Evolutionary conservation across 2,329 filamentous ascomycete species (phyloP).

Genomic region (Pseudogymnoascus sp.): DNA sequence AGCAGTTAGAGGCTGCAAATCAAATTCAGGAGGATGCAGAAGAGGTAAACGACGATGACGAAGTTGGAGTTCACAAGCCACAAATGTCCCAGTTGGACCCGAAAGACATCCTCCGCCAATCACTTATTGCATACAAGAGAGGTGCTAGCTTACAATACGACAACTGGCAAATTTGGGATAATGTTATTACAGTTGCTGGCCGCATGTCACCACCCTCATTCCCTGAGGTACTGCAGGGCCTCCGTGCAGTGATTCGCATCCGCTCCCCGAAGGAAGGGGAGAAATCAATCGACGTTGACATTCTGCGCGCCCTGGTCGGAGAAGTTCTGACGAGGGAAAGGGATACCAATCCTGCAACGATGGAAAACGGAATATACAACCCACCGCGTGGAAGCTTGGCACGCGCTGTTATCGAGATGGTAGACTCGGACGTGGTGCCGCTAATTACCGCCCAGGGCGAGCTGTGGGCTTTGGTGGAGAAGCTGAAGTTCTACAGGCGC

Average conservation of each 20-base stretch:
- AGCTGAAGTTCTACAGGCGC: slow-evolving; percentile 65
- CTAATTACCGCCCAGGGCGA: slow-evolving; percentile 74
- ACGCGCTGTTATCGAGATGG: slow-evolving; percentile 59
- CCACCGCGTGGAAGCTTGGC: slow-evolving; percentile 53
- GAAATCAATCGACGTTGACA: slow-evolving; percentile 65
- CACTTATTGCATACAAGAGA: slow-evolving; percentile 78
- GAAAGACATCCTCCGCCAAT: slow-evolving; percentile 56
- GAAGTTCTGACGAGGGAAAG: slow-evolving; percentile 53
- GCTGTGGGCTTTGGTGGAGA: slow-evolving; percentile 70
- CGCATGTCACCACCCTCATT: slow-evolving; percentile 71
- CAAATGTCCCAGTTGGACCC: slow-evolving; percentile 20
- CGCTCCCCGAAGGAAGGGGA: slow-evolving; percentile 62
- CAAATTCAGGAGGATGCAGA: slow-evolving; percentile 19
- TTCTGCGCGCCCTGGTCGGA: slow-evolving; percentile 65
- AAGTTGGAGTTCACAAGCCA: slow-evolving; percentile 19
- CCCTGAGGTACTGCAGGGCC: slow-evolving; percentile 66
- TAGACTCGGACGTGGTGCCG: slow-evolving; percentile 71
- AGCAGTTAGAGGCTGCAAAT: slow-evolving; percentile 12
- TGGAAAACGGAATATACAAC: slow-evolving; percentile 29
- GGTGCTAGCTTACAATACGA: slow-evolving; percentile 77
- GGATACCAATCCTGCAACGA: slow-evolving; percentile 31
- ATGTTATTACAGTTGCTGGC: slow-evolving; percentile 80
- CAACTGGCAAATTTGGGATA: slow-evolving; percentile 94
- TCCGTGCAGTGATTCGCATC: slow-evolving; percentile 69
- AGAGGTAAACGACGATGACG: slow-evolving; percentile 27